These are phyloP conservation scores for Artemisia annua DNA, from an alignment of 129 eudicot species.

Conservation along the genomic window DNA sequence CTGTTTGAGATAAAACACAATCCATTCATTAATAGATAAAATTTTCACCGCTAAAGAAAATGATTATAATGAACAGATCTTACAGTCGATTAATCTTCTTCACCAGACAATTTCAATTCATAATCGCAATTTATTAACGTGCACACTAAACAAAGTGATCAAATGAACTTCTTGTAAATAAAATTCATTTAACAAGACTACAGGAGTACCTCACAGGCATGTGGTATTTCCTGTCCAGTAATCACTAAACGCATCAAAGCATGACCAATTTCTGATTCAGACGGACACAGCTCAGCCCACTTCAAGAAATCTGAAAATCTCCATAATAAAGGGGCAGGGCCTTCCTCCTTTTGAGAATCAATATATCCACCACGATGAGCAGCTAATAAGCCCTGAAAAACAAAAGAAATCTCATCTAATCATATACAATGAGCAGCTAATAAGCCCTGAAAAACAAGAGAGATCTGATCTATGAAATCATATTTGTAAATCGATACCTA, in stretches of 20 bases:
- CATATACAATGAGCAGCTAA: conserved; percentile 90
- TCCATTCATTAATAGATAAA: not conserved
- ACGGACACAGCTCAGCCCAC: conserved; percentile 99
- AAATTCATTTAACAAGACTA: conserved; percentile 7
- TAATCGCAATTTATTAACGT: not conserved
- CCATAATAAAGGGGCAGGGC: conserved; percentile 98
- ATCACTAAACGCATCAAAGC: conserved; percentile 95
- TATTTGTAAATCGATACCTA: conserved; percentile 6
- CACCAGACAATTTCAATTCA: conserved; percentile 1
- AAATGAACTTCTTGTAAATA: conserved; percentile 3
- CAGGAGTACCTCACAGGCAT: conserved; percentile 85
- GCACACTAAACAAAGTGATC: not conserved
- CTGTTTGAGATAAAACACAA: not conserved
- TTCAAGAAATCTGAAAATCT: conserved; percentile 93
- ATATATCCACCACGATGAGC: conserved; percentile 99
- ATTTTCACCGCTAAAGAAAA: not conserved
- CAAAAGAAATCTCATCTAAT: not conserved
- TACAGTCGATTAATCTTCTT: not conserved
- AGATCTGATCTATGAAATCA: conserved; percentile 12
- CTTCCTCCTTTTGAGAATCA: conserved; percentile 98
- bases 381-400: conserved; percentile 81
- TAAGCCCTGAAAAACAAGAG: conserved; percentile 56
- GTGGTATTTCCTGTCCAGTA: conserved; percentile 98
- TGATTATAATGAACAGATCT: not conserved
- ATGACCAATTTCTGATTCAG: conserved; percentile 95